phyloP scores from a whole-genome alignment of 2,329 filamentous ascomycete genomes.

The Penicillium sp. region DNA sequence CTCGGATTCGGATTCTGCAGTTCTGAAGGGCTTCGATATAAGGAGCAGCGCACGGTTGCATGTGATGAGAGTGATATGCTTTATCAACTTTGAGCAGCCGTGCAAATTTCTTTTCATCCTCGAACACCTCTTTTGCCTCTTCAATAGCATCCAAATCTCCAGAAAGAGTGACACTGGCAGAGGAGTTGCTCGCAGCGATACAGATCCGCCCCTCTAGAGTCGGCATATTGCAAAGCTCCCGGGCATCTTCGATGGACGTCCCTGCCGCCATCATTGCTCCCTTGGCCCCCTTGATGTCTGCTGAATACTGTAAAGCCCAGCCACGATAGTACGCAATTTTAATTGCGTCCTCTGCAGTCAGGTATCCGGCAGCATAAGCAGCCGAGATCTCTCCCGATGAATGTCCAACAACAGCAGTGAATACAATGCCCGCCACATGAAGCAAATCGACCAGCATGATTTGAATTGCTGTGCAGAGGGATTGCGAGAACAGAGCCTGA shows the following conservation, averaged over 20 bases:
- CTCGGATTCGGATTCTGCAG: conserved; percentile 12
- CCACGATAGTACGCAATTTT: conserved; percentile 50
- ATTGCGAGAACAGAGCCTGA: conserved; percentile 24
- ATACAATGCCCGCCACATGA: conserved; percentile 31
- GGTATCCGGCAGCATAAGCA: conserved; percentile 50
- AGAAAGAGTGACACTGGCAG: conserved; percentile 46
- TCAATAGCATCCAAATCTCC: conserved; percentile 42
- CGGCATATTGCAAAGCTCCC: conserved; percentile 25
- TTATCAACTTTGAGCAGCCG: conserved; percentile 42
- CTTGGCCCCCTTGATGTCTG: conserved; percentile 6
- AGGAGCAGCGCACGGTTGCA: conserved; percentile 33
- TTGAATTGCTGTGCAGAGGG: conserved; percentile 29
- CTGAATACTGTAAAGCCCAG: conserved; percentile 25
- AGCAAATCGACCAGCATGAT: conserved; percentile 29
- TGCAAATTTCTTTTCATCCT: conserved; percentile 39
- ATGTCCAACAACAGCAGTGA: conserved; percentile 47
- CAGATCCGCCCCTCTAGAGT: conserved; percentile 29
- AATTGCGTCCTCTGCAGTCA: conserved; percentile 46
- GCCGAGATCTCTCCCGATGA: conserved; percentile 54
- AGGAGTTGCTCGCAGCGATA: conserved; percentile 43
- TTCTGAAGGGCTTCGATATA: conserved; percentile 28
- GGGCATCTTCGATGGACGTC: conserved; percentile 37
- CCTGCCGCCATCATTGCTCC: conserved; percentile 54
- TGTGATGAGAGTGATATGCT: conserved; percentile 50
- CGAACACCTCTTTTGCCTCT: conserved; percentile 29